These are phyloP conservation scores for Berberis thunbergii DNA, from an alignment of 164 flowering plant genomes.

Conservation along the genomic window DNA sequence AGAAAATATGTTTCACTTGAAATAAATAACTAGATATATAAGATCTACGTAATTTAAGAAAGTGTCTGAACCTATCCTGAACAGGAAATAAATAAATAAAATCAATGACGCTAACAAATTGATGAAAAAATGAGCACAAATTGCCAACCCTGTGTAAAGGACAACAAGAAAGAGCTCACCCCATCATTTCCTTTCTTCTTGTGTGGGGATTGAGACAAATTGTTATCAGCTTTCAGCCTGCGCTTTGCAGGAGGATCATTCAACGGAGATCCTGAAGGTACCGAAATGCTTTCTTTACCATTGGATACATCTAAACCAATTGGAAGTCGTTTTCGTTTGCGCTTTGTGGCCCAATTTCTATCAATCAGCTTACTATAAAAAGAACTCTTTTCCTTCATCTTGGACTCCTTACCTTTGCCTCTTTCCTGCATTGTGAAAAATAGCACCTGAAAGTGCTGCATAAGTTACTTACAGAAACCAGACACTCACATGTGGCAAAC, in stretches of 20 bases:
- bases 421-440: conserved; percentile 1
- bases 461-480: not conserved
- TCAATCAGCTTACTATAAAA: conserved; percentile 46
- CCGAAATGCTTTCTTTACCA: conserved; percentile 34
- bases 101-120: no score
- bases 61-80: no score
- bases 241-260: conserved; percentile 34
- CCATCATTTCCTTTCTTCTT: conserved; percentile 97
- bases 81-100: no score
- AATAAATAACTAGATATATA: no score
- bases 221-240: conserved; percentile 27
- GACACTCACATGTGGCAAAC: not conserved
- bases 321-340: conserved; percentile 70
- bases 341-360: conserved; percentile 78
- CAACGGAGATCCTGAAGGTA: conserved; percentile 35
- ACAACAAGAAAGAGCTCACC: conserved; percentile 36
- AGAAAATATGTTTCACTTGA: no score
- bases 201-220: conserved; percentile 25
- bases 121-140: no score
- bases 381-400: conserved; percentile 59
- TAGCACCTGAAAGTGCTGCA: conserved; percentile 16
- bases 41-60: no score
- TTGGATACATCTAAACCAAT: conserved; percentile 30
- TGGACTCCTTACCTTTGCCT: conserved; percentile 16
- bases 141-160: not conserved